phyloP scores from a whole-genome alignment of 2,329 filamentous ascomycete genomes.

The Endocalyx cinctus region DNA sequence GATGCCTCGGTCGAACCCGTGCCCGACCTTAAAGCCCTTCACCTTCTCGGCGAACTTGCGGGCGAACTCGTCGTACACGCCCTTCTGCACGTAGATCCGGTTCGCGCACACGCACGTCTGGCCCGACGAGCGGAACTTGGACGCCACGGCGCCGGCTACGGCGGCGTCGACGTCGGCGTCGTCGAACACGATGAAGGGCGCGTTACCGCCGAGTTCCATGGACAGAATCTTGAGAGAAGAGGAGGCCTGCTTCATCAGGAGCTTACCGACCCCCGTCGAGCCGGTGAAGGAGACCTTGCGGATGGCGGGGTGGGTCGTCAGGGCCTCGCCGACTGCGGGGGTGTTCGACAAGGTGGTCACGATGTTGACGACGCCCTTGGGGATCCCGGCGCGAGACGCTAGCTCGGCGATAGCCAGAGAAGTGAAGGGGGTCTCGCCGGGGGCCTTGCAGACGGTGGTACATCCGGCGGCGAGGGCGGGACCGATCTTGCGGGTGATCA shows the following conservation, averaged over 20 bases:
- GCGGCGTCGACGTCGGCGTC: constrained; percentile 85
- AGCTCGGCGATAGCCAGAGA: constrained; percentile 84
- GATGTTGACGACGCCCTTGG: constrained; percentile 85
- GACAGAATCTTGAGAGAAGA: constrained; percentile 78
- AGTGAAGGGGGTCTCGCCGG: constrained; percentile 88
- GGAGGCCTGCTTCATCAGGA: constrained; percentile 85
- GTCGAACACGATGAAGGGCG: constrained; percentile 95
- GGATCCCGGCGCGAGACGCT: constrained; percentile 80
- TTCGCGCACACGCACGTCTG: constrained; percentile 95
- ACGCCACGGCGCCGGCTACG: constrained; percentile 75
- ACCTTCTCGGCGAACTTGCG: constrained; percentile 67
- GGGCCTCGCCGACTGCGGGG: constrained; percentile 66
- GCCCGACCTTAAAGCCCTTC: constrained; percentile 68
- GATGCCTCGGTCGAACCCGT: constrained; percentile 63
- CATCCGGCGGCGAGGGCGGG: constrained; percentile 89
- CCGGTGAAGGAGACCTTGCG: constrained; percentile 95
- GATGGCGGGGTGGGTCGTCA: constrained; percentile 72
- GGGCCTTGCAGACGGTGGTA: constrained; percentile 88
- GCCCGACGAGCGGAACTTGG: constrained; percentile 90
- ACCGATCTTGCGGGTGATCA: constrained; percentile 67
- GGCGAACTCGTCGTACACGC: constrained; percentile 73
- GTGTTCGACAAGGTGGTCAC: constrained; percentile 79
- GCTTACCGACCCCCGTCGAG: constrained; percentile 62
- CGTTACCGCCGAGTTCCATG: constrained; percentile 90
- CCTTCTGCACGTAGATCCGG: constrained; percentile 73